phyloP scores from a whole-genome alignment of 2,329 filamentous ascomycete species.

The Trichoderma cornu-damae region DNA sequence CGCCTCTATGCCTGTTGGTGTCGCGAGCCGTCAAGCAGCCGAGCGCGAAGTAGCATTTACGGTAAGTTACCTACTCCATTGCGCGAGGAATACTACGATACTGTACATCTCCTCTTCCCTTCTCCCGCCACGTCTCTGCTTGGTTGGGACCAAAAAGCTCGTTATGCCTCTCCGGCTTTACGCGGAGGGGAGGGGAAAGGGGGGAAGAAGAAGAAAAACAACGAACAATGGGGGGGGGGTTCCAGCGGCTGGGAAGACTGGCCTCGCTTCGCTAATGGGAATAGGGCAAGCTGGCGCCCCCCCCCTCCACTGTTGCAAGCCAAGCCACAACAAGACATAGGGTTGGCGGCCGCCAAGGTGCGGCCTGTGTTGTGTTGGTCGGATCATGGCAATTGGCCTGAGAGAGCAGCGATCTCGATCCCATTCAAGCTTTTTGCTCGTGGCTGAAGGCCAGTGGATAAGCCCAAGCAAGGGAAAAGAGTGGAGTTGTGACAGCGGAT shows the following conservation, averaged over 20 bases:
- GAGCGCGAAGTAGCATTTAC: not conserved
- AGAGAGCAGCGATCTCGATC: conserved; percentile 28
- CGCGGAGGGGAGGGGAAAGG: not conserved
- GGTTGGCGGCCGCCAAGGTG: not conserved
- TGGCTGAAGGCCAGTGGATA: conserved; percentile 15
- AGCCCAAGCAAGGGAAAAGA: conserved; percentile 8
- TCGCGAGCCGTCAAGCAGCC: not conserved
- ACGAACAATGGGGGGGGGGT: not conserved
- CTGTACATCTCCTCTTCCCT: not conserved
- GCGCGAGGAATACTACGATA: not conserved
- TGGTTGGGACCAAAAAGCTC: not conserved
- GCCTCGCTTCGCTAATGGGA: not conserved
- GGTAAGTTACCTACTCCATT: not conserved
- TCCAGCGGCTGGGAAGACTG: conserved; percentile 6
- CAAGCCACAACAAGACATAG: not conserved
- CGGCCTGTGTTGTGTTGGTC: conserved; percentile 2
- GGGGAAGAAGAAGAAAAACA: not conserved
- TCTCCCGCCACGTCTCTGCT: not conserved
- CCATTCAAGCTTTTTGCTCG: conserved; percentile 20
- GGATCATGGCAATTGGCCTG: conserved; percentile 5
- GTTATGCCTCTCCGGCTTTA: conserved; percentile 3
- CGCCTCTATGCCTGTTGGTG: not conserved
- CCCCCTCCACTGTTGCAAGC: not conserved
- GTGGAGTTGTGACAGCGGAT: conserved; percentile 10
- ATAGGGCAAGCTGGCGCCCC: not conserved